phyloP scores from a whole-genome alignment of 768 basidiomycete genomes.

The Inosperma sp. region DNA sequence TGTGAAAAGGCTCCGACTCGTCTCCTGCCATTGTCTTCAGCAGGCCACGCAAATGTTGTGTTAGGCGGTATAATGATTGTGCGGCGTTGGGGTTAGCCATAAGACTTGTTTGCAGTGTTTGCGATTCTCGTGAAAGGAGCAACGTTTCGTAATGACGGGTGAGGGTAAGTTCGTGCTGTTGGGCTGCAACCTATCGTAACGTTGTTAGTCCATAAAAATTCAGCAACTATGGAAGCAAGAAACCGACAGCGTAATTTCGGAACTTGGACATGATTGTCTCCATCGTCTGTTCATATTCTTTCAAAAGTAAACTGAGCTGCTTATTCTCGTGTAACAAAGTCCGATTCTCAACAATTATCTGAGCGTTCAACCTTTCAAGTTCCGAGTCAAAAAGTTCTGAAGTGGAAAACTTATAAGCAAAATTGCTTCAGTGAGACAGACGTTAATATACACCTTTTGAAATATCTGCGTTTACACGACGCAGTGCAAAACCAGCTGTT shows the following conservation, averaged over 20 bases:
- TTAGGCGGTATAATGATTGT: slow-evolving; percentile 67
- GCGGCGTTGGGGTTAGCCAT: slow-evolving; percentile 55
- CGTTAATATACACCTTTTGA: slow-evolving; percentile 57
- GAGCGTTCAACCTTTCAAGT: slow-evolving; percentile 84
- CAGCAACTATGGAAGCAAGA: not conserved
- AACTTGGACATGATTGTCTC: slow-evolving; percentile 98
- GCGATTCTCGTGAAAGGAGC: slow-evolving; percentile 60
- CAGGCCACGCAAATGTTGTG: slow-evolving; percentile 65
- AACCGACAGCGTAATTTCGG: slow-evolving; percentile 79
- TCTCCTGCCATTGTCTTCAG: slow-evolving; percentile 68
- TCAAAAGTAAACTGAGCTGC: slow-evolving; percentile 80
- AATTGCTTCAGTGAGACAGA: not conserved
- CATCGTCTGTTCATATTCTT: slow-evolving; percentile 92
- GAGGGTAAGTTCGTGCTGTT: slow-evolving; percentile 82
- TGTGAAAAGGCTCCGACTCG: slow-evolving; percentile 39
- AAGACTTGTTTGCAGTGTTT: slow-evolving; percentile 51
- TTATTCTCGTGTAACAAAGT: slow-evolving; percentile 91
- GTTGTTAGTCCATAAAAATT: slow-evolving; percentile 9
- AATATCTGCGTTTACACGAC: slow-evolving; percentile 85
- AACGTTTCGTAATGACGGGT: slow-evolving; percentile 88
- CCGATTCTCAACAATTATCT: slow-evolving; percentile 92
- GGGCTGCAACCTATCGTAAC: slow-evolving; percentile 69
- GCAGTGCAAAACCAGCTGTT: slow-evolving; percentile 69
- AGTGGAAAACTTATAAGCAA: slow-evolving; percentile 1
- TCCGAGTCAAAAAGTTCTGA: slow-evolving; percentile 91